A percentile compares a stretch with the other conserved stretches of the same genome.
phyloP scores from a whole-genome alignment of 2,329 filamentous ascomycete genomes.

The Colletotrichum melonis region DNA sequence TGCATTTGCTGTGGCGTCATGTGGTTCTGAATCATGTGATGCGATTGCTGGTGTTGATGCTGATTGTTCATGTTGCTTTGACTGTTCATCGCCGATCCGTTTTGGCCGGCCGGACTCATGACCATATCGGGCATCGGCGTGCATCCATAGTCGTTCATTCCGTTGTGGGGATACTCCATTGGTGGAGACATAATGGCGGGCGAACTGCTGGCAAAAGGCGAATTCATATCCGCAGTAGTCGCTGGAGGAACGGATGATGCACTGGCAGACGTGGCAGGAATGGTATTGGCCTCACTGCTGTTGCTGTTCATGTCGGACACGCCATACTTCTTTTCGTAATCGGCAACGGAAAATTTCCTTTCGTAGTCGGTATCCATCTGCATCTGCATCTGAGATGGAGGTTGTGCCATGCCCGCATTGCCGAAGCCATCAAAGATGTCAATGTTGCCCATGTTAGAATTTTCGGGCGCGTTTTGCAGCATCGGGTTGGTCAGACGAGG shows the following conservation, averaged over 20 bases:
- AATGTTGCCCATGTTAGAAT: conserved; percentile 61
- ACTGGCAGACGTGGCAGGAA: conserved; percentile 40
- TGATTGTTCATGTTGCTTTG: conserved; percentile 41
- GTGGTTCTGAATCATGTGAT: conserved; percentile 39
- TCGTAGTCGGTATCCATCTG: conserved; percentile 61
- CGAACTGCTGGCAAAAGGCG: conserved; percentile 64
- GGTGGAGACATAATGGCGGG: conserved; percentile 65
- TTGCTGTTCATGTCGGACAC: conserved; percentile 48
- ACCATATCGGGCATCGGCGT: conserved; percentile 64
- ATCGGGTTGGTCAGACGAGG: conserved; percentile 71
- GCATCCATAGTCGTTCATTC: conserved; percentile 53
- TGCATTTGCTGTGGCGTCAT: conserved; percentile 46
- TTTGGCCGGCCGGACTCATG: conserved; percentile 60
- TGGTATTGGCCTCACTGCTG: conserved; percentile 50
- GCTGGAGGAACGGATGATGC: conserved; percentile 40
- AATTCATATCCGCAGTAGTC: conserved; percentile 55
- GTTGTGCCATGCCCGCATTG: conserved; percentile 69
- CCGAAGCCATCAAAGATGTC: conserved; percentile 77
- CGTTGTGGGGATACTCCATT: conserved; percentile 58
- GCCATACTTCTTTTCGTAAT: conserved; percentile 55
- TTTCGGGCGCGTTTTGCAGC: conserved; percentile 69
- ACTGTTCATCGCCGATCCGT: conserved; percentile 38
- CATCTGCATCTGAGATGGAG: conserved; percentile 53
- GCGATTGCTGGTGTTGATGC: conserved; percentile 47
- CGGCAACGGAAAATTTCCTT: conserved; percentile 56